phyloP scores from a whole-genome alignment of 2,329 filamentous ascomycete species.

The Rhynchosporium agropyri region DNA sequence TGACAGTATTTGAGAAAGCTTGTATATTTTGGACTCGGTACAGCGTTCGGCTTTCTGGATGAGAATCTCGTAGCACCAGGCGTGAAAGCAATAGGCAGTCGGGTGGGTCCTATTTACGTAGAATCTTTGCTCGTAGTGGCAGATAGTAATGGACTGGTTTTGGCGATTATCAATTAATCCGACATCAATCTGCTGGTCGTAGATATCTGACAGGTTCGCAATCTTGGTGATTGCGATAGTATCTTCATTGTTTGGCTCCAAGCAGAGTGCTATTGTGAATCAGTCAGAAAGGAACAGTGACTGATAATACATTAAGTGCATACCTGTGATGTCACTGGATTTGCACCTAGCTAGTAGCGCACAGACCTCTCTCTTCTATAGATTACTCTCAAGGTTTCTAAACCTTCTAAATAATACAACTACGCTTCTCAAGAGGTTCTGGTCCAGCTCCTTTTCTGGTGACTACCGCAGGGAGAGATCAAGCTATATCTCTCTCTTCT shows the following conservation, averaged over 20 bases:
- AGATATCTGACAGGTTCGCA: constrained; percentile 14
- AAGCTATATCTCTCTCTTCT: too few species aligned
- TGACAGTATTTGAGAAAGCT: constrained; percentile 20
- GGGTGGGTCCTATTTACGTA: constrained; percentile 2
- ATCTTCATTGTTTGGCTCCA: constrained; percentile 16
- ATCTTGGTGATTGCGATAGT: constrained; percentile 18
- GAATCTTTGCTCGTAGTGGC: constrained; percentile 7
- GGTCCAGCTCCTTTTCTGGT: too few species aligned
- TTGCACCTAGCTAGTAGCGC: too few species aligned
- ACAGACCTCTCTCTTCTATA: too few species aligned
- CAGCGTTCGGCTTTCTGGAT: constrained; percentile 18
- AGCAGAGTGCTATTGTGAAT: constrained; percentile 20
- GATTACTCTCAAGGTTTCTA: too few species aligned
- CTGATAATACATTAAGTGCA: constrained; percentile 5
- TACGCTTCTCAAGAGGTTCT: too few species aligned
- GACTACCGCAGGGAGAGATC: too few species aligned
- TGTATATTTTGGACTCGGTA: constrained; percentile 19
- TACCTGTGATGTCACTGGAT: too few species aligned
- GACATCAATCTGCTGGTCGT: constrained; percentile 21
- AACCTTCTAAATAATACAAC: too few species aligned
- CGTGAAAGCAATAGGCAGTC: constrained; percentile 26
- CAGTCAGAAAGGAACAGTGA: constrained; percentile 13
- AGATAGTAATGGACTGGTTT: constrained; percentile 21
- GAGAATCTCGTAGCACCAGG: constrained; percentile 25
- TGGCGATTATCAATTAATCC: constrained; percentile 11